phyloP scores from a whole-genome alignment of 139 green algal species.

The Coccomyxa sp. region DNA sequence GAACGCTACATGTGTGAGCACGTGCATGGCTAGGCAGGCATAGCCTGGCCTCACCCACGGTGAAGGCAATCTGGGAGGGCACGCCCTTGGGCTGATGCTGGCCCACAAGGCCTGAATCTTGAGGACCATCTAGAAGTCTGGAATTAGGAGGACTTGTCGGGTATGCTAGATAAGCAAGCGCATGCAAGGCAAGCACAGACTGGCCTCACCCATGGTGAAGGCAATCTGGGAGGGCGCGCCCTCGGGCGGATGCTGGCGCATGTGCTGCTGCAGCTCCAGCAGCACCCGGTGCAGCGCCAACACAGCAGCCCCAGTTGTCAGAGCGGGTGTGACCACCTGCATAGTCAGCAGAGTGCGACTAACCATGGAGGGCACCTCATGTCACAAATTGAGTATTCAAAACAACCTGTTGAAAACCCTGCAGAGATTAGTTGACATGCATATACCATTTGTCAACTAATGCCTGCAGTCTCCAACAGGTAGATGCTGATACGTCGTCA shows the following conservation, averaged over 20 bases:
- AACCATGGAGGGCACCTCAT: too few relatives aligned
- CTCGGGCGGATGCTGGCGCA: neutral
- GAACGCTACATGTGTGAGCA: neutral
- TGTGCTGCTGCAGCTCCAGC: neutral
- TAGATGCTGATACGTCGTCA: too few relatives aligned
- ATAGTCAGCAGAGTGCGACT: neutral
- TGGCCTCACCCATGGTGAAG: neutral
- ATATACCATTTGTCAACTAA: too few relatives aligned
- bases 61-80: neutral
- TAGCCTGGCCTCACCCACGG: neutral
- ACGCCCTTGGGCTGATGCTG: too few relatives aligned
- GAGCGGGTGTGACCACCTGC: conserved; percentile 27
- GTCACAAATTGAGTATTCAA: too few relatives aligned
- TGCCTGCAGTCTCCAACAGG: too few relatives aligned
- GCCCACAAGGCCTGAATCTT: too few relatives aligned
- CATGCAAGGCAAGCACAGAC: neutral
- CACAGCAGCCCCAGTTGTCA: conserved; percentile 32
- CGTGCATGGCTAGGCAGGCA: neutral
- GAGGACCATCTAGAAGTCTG: too few relatives aligned
- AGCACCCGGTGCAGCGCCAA: conserved; percentile 43
- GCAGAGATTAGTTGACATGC: too few relatives aligned
- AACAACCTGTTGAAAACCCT: too few relatives aligned
- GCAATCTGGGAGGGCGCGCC: neutral
- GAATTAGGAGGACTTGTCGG: neutral
- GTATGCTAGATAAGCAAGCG: neutral